Evolutionary conservation across 2,329 filamentous ascomycete species (phyloP).

Genomic region (Colletotrichum scovillei): DNA sequence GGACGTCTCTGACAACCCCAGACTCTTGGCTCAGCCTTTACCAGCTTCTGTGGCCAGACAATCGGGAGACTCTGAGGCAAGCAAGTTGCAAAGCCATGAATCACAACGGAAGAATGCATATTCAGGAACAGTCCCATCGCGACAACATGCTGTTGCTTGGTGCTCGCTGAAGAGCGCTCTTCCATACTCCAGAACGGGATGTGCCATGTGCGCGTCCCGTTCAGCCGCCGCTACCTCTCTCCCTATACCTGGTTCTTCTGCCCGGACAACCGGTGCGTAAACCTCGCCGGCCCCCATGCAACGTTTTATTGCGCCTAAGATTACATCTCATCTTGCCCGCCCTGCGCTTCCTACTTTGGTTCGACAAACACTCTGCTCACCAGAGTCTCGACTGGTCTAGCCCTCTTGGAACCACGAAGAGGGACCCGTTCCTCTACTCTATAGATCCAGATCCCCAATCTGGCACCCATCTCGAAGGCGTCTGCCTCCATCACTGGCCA

Average conservation of each 20-base stretch:
- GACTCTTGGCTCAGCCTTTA: slow-evolving; percentile 5
- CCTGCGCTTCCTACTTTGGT: slow-evolving; percentile 18
- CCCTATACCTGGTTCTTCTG: slow-evolving; percentile 3
- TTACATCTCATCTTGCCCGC: slow-evolving; percentile 30
- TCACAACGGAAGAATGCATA: not conserved
- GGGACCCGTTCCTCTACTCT: slow-evolving; percentile 6
- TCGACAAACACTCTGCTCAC: not conserved
- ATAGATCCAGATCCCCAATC: slow-evolving; percentile 4
- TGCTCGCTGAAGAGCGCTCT: not conserved
- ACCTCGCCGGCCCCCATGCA: slow-evolving; percentile 28
- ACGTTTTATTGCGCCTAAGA: slow-evolving; percentile 33
- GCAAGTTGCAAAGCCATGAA: not conserved
- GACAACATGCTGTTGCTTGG: not conserved
- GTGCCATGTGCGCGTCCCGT: not conserved
- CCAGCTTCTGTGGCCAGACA: not conserved
- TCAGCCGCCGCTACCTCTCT: not conserved
- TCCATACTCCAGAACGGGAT: not conserved
- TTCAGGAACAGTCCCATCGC: not conserved
- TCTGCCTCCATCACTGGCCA: not conserved
- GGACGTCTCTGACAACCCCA: slow-evolving; percentile 9
- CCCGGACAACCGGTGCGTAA: slow-evolving; percentile 16
- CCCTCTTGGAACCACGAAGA: slow-evolving; percentile 9
- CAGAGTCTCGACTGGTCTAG: slow-evolving; percentile 33
- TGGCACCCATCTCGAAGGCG: slow-evolving; percentile 8
- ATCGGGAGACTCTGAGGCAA: not conserved